Percentiles rank a stretch among this genome's conserved stretches.
These are phyloP conservation scores for Wickerhamomyces ciferrii DNA, from an alignment of 805 yeast genomes.

Conservation along the genomic window DNA sequence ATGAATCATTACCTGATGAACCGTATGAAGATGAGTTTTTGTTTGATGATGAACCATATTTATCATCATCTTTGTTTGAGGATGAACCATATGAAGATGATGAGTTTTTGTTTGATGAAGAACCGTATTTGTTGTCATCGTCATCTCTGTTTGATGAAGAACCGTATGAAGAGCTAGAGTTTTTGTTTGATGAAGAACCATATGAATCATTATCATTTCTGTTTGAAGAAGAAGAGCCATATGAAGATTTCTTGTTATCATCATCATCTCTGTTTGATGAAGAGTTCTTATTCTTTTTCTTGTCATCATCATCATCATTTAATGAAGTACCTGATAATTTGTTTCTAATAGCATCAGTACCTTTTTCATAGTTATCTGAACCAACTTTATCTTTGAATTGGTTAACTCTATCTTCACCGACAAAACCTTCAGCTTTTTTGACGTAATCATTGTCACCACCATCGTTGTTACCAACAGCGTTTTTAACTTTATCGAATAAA, in stretches of 20 bases:
- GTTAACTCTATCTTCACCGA: constrained; percentile 21
- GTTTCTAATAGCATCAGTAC: constrained; percentile 20
- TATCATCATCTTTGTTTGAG: constrained; percentile 1
- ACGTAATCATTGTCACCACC: constrained; percentile 14
- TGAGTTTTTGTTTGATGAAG: constrained; percentile 2
- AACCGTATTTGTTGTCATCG: constrained; percentile 21
- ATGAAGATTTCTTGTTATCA: constrained; percentile 9
- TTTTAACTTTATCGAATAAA: constrained; percentile 36
- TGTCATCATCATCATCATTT: constrained; percentile 12
- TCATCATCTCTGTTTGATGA: constrained; percentile 4
- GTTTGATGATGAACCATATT: constrained; percentile 16
- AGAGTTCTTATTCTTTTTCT: constrained; percentile 7
- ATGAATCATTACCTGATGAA: constrained; percentile 1
- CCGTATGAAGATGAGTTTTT: constrained; percentile 9
- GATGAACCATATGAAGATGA: neutral
- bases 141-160: constrained; percentile 21
- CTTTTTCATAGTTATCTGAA: constrained; percentile 21
- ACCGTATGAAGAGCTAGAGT: constrained; percentile 18
- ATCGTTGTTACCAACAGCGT: constrained; percentile 22
- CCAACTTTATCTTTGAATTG: constrained; percentile 20
- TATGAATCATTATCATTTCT: constrained; percentile 11
- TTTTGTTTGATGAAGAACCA: constrained; percentile 14
- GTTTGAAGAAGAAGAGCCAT: constrained; percentile 7
- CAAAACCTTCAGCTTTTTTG: constrained; percentile 15
- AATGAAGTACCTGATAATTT: constrained; percentile 21